A percentile compares a stretch with the other conserved stretches of the same genome.
phyloP scores from a whole-genome alignment of 108 stramenopile genomes.

The Ochromonas danica region DNA sequence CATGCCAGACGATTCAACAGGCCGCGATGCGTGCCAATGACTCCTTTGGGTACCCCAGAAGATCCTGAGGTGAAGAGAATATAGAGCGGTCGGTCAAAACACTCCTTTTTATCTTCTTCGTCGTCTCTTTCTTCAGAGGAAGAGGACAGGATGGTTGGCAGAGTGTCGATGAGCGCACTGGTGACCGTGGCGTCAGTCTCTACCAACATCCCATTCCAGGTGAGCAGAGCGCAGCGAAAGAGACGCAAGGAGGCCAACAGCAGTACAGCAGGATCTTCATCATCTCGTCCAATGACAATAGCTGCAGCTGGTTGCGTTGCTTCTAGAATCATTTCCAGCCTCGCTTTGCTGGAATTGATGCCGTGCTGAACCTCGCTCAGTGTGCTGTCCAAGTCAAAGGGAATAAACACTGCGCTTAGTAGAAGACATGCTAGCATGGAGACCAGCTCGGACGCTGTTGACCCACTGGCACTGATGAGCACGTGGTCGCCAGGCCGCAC shows the following conservation, averaged over 20 bases:
- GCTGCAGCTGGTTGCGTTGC: not conserved
- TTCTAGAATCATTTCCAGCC: not conserved
- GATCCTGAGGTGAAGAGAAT: conserved; percentile 28
- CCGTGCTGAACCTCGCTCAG: not conserved
- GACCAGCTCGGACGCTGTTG: conserved; percentile 4
- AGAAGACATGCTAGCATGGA: not conserved
- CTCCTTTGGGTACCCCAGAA: conserved; percentile 17
- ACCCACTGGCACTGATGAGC: not conserved
- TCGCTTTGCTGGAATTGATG: too few species aligned
- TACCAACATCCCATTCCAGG: not conserved
- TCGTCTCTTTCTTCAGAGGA: not conserved
- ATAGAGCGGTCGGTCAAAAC: not conserved
- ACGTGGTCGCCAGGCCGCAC: not conserved
- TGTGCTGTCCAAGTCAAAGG: not conserved
- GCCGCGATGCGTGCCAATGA: not conserved
- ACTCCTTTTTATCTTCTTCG: not conserved
- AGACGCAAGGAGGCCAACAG: not conserved
- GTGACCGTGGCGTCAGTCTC: not conserved
- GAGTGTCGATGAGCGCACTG: not conserved
- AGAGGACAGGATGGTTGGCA: not conserved
- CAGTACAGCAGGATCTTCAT: not conserved
- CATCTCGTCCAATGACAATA: not conserved
- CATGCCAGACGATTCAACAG: conserved; percentile 11
- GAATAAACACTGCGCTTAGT: conserved; percentile 2
- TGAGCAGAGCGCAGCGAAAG: not conserved